Conservation (phyloP, 345 rosid genomes). For the Carallia brachiata region DNA sequence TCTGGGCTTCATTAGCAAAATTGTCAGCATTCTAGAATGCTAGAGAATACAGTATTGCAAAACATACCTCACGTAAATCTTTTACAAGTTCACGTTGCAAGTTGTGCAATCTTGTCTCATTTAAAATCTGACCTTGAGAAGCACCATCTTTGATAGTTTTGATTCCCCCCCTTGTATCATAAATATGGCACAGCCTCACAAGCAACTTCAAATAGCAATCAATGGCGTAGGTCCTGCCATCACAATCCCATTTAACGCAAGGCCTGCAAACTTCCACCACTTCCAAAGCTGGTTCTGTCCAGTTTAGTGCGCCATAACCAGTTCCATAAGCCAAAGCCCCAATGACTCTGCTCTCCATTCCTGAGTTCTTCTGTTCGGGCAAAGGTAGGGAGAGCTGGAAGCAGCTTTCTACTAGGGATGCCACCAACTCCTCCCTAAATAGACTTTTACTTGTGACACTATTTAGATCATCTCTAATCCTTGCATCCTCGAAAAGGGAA, state of each 20-base stretch:
- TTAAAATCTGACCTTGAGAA: slow-evolving; percentile 91
- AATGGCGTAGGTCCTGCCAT: slow-evolving; percentile 92
- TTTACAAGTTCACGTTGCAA: slow-evolving; percentile 88
- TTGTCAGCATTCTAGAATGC: background rate
- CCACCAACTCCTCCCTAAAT: slow-evolving; percentile 94
- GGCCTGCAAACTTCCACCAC: slow-evolving; percentile 98
- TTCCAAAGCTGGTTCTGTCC: slow-evolving; percentile 97
- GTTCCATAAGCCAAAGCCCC: slow-evolving; percentile 99
- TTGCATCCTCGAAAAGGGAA: slow-evolving; percentile 91
- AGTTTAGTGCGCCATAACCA: slow-evolving; percentile 96
- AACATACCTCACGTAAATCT: slow-evolving; percentile 78
- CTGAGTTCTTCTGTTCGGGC: slow-evolving; percentile 85
- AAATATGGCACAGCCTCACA: slow-evolving; percentile 90
- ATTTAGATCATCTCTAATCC: slow-evolving; percentile 86
- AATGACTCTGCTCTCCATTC: slow-evolving; percentile 98
- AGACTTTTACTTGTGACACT: slow-evolving; percentile 75
- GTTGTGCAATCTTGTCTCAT: slow-evolving; percentile 90
- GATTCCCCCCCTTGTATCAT: slow-evolving; percentile 95
- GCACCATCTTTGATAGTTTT: slow-evolving; percentile 98
- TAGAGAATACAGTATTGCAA: background rate
- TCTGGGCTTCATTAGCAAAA: background rate
- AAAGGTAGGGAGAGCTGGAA: slow-evolving; percentile 95
- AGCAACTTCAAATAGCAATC: slow-evolving; percentile 96
- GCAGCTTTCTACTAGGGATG: slow-evolving; percentile 96
- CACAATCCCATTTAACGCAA: slow-evolving; percentile 98